Base-by-base conservation (phyloP, 2,329 filamentous ascomycete genomes). In the Achaetomium macrosporum region DNA sequence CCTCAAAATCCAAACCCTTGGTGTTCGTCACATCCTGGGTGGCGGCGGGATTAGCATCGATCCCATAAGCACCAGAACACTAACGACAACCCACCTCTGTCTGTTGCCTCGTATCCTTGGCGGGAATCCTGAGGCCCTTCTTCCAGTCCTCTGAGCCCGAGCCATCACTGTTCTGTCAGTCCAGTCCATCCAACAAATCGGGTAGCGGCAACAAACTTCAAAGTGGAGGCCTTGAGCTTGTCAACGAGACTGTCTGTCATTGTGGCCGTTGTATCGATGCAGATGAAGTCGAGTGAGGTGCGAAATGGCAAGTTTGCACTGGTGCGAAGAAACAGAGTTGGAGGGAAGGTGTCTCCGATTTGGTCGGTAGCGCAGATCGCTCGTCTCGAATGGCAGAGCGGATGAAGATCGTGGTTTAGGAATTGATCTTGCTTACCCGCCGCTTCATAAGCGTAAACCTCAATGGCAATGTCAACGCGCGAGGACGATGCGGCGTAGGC, bases 1-100 rank as follows among this genome's bases (percentile, higher is more conserved):
- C 89, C 72, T 99, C 95, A 67, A 96, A 99, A 64, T 99, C 93
- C 57, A 99, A 79, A 56, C 93, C 93, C 75, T 96, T 97, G 31
- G 92, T 99, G 65, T 90, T 91, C 53, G 92, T 97, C 57, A 99
- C 95, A 87, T 99, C 93, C 88, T 95, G 63, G 46, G 57, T 7
- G n/a, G 15, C 12, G 3, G 40, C 33, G 10, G n/a, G 7, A 36
- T 54, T 40, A 54, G 45, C 41, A 39, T 7, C 19, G n/a, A 20
- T 37, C 16, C 42, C 13, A 16, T 12, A 13, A 10, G 6, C 15
- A 3, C 12, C 36, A 20, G 15, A 3, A n/a, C 15, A 12, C 20
- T 35, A 9, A 15, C 13, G 17, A 8, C 20, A n/a, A 54, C 71
- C 55, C 70, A 88, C 86, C 77, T 92, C 88, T 59, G 88, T 93